Conservation (phyloP, 2,329 filamentous ascomycete species). For the Elsinoe australis region DNA sequence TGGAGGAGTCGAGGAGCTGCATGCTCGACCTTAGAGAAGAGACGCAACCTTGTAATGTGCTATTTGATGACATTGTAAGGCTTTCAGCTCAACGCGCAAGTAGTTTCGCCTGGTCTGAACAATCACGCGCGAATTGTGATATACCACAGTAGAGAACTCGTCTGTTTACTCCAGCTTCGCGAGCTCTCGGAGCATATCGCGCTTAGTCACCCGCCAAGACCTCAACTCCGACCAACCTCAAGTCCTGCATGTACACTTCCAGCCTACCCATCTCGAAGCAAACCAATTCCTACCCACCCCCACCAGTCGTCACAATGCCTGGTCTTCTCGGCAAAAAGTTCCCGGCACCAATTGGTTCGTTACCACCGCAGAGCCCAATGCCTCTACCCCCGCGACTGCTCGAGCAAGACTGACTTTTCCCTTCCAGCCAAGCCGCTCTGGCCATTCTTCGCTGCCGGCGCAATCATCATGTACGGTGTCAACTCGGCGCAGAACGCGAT, state of each 20-base stretch:
- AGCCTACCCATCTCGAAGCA: conserved; percentile 18
- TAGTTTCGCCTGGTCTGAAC: no score
- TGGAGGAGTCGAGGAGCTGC: conserved; percentile 54
- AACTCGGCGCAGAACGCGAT: conserved; percentile 73
- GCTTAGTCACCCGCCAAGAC: conserved; percentile 14
- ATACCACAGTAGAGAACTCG: no score
- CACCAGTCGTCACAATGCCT: conserved; percentile 31
- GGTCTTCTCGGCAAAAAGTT: conserved; percentile 48
- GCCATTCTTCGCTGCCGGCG: conserved; percentile 86
- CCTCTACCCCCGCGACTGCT: background rate
- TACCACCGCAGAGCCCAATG: background rate
- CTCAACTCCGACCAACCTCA: conserved; percentile 13
- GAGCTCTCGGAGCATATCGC: conserved; percentile 6
- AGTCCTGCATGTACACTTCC: conserved; percentile 6
- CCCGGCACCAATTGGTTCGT: conserved; percentile 43
- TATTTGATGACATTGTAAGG: conserved; percentile 19
- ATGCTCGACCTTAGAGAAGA: conserved; percentile 54
- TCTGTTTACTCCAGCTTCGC: conserved; percentile 10
- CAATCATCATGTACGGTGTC: conserved; percentile 83
- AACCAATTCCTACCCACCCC: conserved; percentile 16
- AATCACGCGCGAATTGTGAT: no score
- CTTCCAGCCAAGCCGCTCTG: conserved; percentile 77
- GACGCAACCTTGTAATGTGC: conserved; percentile 52
- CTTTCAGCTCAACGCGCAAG: background rate
- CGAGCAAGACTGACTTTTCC: conserved; percentile 16